A percentile compares a stretch with the other conserved stretches of the same genome.
Conservation (phyloP, 495 filamentous ascomycete genomes). For the Hypoxylon rickii region DNA sequence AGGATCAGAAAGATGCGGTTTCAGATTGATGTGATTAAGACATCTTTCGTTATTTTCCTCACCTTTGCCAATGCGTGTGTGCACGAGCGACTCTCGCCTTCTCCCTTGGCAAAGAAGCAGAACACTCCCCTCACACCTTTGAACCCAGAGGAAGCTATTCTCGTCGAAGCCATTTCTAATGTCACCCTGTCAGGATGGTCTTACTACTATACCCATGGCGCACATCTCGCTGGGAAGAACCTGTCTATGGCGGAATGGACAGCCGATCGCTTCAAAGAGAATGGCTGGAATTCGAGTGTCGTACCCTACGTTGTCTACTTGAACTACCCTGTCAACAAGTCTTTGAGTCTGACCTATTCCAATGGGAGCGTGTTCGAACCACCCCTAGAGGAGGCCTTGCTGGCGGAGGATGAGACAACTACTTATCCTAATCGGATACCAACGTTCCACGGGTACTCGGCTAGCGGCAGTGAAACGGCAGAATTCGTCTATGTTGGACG, state of each 20-base stretch:
- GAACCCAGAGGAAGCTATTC: constrained; percentile 30
- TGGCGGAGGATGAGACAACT: constrained; percentile 75
- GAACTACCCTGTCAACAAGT: constrained; percentile 79
- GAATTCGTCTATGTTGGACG: constrained; percentile 74
- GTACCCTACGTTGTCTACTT: constrained; percentile 79
- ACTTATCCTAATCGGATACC: constrained; percentile 71
- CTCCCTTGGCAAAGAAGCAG: constrained; percentile 16
- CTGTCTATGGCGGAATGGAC: constrained; percentile 71
- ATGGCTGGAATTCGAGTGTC: constrained; percentile 70
- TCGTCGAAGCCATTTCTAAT: constrained; percentile 36
- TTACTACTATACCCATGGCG: constrained; percentile 45
- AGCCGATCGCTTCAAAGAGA: constrained; percentile 72
- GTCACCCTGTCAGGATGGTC: constrained; percentile 39
- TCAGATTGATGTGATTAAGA: background rate
- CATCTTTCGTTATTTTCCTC: constrained; percentile 5
- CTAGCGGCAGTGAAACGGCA: constrained; percentile 78
- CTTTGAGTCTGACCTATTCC: constrained; percentile 60
- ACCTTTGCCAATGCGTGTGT: constrained; percentile 20
- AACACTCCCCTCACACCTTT: constrained; percentile 32
- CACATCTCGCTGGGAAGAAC: constrained; percentile 46
- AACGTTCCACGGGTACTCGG: constrained; percentile 88
- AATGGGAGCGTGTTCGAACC: constrained; percentile 70
- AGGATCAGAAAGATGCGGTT: constrained; percentile 9
- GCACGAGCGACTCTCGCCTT: constrained; percentile 19
- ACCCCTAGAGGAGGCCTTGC: constrained; percentile 74